Evolutionary conservation across 176 grass and related monocot species (phyloP), one percentile per base, ranked within the genome.

Genomic region (Cymbopogon citratus): DNA sequence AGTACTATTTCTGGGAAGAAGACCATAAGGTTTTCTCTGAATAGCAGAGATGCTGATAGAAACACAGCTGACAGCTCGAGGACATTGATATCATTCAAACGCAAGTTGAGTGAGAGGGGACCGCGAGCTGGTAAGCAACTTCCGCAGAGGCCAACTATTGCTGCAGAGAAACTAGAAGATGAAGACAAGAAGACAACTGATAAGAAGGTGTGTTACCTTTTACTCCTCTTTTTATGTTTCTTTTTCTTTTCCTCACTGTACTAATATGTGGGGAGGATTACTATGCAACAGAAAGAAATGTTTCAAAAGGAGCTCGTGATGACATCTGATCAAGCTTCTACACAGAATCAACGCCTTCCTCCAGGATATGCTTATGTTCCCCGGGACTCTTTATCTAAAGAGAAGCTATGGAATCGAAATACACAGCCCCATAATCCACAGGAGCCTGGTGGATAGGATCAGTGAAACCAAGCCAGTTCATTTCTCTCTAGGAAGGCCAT

Each of bases 341-440:
- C 87, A 29, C 93, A 95, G 76, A 99, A 96, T 63, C 97, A 99
- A 79, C 81, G 91, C 54, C 97, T 95, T 79, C 93, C 97, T 15
- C 93, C 93, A 62, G 97, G 97, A 66, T 99, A 91, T 63, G 91
- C 68, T 28, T 99, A 95, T 90, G 93, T 99, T 34, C 97, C 97
- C 71, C 83, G 94, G 79, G 92, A 91, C 25, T 93, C 88, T 85
- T 82, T 99, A 69, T 91, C 92, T 71, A 99, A 99, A 93, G 97
- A 99, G 36, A 93, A 88, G 66, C 69, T 59, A 33, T 83, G 80
- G 45, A 48, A 85, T 77, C 66, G 39, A 66, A 90, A 89, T 83
- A 54, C 74, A 63, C 82, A 90, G 25, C 68, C 83, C 38, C 87
- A 72, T 81, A 89, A 95, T 78, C 86, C 87, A 63, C 87, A 88